These are phyloP conservation scores for Nidularia pulvinata DNA, from an alignment of 768 basidiomycete species.

Conservation along the genomic window DNA sequence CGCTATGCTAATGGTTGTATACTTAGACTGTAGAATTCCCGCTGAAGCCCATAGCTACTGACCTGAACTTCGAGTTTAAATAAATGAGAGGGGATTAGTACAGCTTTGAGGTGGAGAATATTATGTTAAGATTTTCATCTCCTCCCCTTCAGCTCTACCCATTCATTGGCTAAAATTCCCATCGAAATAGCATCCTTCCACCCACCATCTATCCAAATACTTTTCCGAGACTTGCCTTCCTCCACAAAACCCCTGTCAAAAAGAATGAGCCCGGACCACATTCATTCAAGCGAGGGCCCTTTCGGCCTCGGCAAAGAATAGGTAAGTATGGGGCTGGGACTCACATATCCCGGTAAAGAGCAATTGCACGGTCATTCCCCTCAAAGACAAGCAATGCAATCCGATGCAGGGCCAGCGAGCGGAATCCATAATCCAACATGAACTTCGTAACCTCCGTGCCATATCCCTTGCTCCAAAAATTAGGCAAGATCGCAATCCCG, in stretches of 20 bases:
- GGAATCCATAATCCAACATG: slow-evolving; percentile 11
- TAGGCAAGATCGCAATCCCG: neutral
- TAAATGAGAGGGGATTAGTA: no score
- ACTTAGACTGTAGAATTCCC: no score
- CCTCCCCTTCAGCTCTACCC: neutral
- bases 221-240: neutral
- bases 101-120: no score
- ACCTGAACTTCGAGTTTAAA: no score
- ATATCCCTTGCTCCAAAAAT: slow-evolving; percentile 5
- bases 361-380: slow-evolving; percentile 11
- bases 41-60: no score
- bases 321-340: no score
- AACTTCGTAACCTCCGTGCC: slow-evolving; percentile 9
- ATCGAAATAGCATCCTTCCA: neutral
- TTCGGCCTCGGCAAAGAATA: no score
- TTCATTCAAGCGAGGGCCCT: no score
- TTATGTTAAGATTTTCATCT: no score
- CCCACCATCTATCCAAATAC: neutral
- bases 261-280: neutral
- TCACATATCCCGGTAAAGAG: slow-evolving; percentile 10
- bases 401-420: slow-evolving; percentile 11
- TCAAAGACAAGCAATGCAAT: slow-evolving; percentile 12
- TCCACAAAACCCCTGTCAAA: neutral
- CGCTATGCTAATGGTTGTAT: no score
- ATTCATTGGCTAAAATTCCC: neutral